phyloP scores from a whole-genome alignment of 2,329 filamentous ascomycete species.

The Talaromyces atroroseus region DNA sequence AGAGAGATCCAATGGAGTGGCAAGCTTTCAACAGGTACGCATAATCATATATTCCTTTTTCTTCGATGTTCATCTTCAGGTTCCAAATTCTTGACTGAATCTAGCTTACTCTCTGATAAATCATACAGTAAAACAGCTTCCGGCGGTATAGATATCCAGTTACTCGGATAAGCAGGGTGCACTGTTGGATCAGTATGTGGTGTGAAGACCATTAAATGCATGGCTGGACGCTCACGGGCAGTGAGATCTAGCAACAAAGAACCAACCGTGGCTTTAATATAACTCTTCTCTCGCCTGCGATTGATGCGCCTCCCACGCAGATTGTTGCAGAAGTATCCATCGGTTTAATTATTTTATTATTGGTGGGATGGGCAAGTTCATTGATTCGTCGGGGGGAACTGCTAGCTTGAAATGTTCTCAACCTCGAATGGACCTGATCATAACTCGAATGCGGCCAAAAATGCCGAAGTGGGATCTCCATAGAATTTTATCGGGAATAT shows the following conservation, averaged over 20 bases:
- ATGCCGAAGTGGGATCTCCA: conserved; percentile 28
- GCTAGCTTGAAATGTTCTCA: not conserved
- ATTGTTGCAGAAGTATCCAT: not conserved
- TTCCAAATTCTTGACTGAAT: not conserved
- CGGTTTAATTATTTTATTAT: not conserved
- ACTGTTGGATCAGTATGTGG: not conserved
- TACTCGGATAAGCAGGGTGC: not conserved
- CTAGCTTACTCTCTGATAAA: not conserved
- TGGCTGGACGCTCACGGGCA: not conserved
- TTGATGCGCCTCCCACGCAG: conserved; percentile 2
- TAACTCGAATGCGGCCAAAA: conserved; percentile 24
- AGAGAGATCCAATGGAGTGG: not conserved
- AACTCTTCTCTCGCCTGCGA: not conserved
- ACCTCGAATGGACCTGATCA: conserved; percentile 20
- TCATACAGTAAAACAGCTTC: not conserved
- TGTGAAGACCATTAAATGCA: not conserved
- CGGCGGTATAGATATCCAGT: not conserved
- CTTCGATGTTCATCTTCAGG: not conserved
- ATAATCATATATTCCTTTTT: conserved; percentile 3
- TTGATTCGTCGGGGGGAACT: not conserved
- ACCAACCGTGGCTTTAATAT: not conserved
- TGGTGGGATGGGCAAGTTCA: not conserved
- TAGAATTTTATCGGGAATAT: conserved; percentile 19
- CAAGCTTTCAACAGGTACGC: conserved; percentile 1
- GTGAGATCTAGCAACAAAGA: not conserved